phyloP scores from a whole-genome alignment of 2,329 filamentous ascomycete species.

The Cadophora gregata region DNA sequence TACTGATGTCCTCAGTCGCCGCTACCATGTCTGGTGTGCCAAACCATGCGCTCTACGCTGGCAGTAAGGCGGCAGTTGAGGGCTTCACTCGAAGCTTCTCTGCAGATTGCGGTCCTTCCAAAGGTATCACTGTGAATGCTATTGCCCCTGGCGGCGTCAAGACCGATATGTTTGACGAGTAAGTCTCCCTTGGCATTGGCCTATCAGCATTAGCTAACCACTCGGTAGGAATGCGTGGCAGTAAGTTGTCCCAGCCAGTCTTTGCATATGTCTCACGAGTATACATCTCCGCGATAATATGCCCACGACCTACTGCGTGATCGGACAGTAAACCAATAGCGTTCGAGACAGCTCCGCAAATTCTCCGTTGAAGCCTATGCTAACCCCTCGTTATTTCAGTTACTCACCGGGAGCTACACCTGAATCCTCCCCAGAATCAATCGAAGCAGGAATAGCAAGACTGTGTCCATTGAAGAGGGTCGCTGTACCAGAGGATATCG shows the following conservation, averaged over 20 bases:
- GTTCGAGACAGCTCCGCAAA: not conserved
- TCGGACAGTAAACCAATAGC: not conserved
- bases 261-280: not conserved
- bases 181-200: slow-evolving; percentile 47
- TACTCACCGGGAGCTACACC: slow-evolving; percentile 62
- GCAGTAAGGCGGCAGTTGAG: slow-evolving; percentile 76
- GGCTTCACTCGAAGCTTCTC: slow-evolving; percentile 77
- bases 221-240: slow-evolving; percentile 52
- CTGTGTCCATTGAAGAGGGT: slow-evolving; percentile 64
- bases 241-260: not conserved
- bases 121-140: slow-evolving; percentile 70
- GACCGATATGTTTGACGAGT: slow-evolving; percentile 70
- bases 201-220: slow-evolving; percentile 14
- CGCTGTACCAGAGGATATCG: slow-evolving; percentile 63
- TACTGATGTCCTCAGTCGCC: slow-evolving; percentile 66
- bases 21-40: slow-evolving; percentile 68
- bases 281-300: not conserved
- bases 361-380: not conserved
- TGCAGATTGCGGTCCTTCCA: slow-evolving; percentile 54
- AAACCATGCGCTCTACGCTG: slow-evolving; percentile 75
- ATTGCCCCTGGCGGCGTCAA: slow-evolving; percentile 73
- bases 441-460: slow-evolving; percentile 59
- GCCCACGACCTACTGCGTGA: not conserved
- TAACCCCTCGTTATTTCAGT: slow-evolving; percentile 22
- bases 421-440: slow-evolving; percentile 60